A percentile compares a stretch with the other conserved stretches of the same genome.
Conservation (phyloP, 2,329 filamentous ascomycete genomes). For the Calcarisporium arbuscula region DNA sequence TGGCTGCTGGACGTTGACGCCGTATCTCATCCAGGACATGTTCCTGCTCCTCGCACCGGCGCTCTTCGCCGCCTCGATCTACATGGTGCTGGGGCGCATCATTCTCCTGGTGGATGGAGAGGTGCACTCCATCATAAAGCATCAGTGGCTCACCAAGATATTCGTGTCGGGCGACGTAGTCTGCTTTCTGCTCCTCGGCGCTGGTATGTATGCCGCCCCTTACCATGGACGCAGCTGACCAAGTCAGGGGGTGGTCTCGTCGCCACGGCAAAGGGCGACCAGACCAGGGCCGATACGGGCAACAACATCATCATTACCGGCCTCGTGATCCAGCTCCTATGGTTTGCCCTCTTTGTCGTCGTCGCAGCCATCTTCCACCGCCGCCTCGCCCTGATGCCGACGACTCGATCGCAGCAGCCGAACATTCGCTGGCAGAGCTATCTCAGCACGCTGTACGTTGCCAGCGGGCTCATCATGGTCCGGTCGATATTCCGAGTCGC, state of each 20-base stretch:
- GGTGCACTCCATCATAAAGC: constrained; percentile 23
- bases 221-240: no score
- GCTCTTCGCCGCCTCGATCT: constrained; percentile 43
- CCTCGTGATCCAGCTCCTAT: constrained; percentile 47
- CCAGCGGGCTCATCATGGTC: constrained; percentile 29
- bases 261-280: no score
- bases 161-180: constrained; percentile 51
- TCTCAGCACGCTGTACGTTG: constrained; percentile 19
- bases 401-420: constrained; percentile 20
- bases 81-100: constrained; percentile 42
- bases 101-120: constrained; percentile 32
- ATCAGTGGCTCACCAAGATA: constrained; percentile 41
- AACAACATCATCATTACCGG: constrained; percentile 45
- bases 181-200: constrained; percentile 45
- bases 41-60: constrained; percentile 41
- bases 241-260: no score
- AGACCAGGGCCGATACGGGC: no score
- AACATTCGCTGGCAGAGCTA: constrained; percentile 25
- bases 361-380: constrained; percentile 39
- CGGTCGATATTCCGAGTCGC: constrained; percentile 35
- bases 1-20: constrained; percentile 16
- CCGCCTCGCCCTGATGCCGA: constrained; percentile 22
- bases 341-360: constrained; percentile 47
- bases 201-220: no score
- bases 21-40: constrained; percentile 35